These are phyloP conservation scores for Murraya paniculata DNA, from an alignment of 345 rosid genomes.

Conservation along the genomic window DNA sequence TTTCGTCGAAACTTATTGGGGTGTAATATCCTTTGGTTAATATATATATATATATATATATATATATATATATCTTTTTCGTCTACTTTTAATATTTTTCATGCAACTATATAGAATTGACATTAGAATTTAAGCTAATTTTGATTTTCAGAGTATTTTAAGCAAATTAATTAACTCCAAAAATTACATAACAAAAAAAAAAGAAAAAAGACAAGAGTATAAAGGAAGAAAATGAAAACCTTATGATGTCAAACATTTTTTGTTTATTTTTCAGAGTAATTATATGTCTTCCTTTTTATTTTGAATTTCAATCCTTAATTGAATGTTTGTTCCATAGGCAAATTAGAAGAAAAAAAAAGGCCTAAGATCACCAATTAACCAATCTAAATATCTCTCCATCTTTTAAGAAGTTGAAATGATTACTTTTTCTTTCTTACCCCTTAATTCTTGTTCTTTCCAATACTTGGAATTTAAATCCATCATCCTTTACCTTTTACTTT, in stretches of 20 bases:
- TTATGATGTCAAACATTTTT: not conserved
- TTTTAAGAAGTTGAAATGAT: not conserved
- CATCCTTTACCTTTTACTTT: not conserved
- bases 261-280: not conserved
- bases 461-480: not conserved
- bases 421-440: not conserved
- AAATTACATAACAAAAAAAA: too few species aligned
- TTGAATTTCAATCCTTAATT: not conserved
- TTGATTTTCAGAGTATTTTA: not conserved
- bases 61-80: not conserved
- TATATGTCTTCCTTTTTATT: not conserved
- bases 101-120: not conserved
- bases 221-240: not conserved
- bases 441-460: not conserved
- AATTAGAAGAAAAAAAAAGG: not conserved
- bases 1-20: not conserved
- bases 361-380: not conserved
- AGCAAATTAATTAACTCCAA: not conserved
- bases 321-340: not conserved
- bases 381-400: not conserved
- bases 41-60: too few species aligned
- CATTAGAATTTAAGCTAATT: not conserved
- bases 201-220: too few species aligned
- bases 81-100: not conserved
- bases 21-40: not conserved